Evolutionary conservation across 1,139 yeast genomes (phyloP).

Genomic region (Hanseniaspora gamundiae): DNA sequence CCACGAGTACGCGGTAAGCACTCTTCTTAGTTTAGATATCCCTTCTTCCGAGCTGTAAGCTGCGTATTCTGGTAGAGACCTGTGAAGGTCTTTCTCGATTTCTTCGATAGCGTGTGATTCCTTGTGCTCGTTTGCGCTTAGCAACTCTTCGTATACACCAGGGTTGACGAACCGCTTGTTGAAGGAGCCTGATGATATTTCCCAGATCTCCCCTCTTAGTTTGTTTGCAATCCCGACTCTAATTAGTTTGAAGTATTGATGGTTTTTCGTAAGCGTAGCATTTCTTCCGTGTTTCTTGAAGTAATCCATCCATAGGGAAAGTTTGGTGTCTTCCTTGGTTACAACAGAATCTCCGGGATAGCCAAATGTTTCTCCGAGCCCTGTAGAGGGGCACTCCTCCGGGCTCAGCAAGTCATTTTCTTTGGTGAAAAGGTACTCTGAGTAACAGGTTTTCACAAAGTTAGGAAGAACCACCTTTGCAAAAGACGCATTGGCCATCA

Average conservation of each 20-base stretch:
- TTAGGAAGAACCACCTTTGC: constrained; percentile 45
- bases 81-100: constrained; percentile 86
- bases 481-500: constrained; percentile 52
- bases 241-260: constrained; percentile 66
- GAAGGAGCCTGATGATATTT: constrained; percentile 77
- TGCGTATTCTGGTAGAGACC: constrained; percentile 91
- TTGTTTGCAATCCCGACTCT: constrained; percentile 89
- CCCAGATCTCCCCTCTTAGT: constrained; percentile 94
- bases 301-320: constrained; percentile 89
- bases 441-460: constrained; percentile 64
- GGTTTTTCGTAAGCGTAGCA: constrained; percentile 60
- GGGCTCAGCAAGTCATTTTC: constrained; percentile 15
- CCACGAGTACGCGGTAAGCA: constrained; percentile 91
- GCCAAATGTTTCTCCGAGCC: constrained; percentile 68
- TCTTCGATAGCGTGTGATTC: constrained; percentile 84
- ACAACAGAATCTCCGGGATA: constrained; percentile 85
- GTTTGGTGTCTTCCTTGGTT: constrained; percentile 68
- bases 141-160: constrained; percentile 44
- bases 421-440: constrained; percentile 67
- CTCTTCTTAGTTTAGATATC: constrained; percentile 70
- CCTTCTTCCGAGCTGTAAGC: constrained; percentile 88
- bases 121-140: constrained; percentile 49
- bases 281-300: constrained; percentile 78
- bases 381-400: constrained; percentile 55
- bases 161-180: constrained; percentile 54